A percentile compares a stretch with the other conserved stretches of the same genome.
Conservation (phyloP, 768 basidiomycete genomes). For the Boletus speciosus region DNA sequence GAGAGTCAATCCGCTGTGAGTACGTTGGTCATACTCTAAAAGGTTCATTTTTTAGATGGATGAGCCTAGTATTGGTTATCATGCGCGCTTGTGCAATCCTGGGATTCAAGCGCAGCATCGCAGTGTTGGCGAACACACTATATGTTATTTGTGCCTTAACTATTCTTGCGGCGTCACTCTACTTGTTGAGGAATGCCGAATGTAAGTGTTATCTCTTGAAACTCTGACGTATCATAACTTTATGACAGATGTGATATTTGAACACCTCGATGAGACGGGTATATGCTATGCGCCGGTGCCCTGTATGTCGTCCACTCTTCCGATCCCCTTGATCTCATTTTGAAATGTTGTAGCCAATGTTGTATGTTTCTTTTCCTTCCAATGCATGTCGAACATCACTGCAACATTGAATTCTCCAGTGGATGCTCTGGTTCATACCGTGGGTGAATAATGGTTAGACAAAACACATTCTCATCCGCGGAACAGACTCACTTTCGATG, state of each 20-base stretch:
- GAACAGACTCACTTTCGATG: constrained; percentile 20
- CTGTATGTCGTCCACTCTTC: constrained; percentile 8
- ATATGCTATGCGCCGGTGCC: constrained; percentile 8
- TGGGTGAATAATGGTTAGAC: not conserved
- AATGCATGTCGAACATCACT: not conserved
- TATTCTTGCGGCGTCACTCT: not conserved
- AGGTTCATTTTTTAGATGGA: not conserved
- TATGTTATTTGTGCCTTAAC: constrained; percentile 12
- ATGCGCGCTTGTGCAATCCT: constrained; percentile 25
- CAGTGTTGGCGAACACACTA: not conserved
- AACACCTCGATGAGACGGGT: constrained; percentile 8
- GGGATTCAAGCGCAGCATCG: constrained; percentile 7
- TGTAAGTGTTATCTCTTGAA: not conserved
- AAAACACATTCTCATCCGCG: not conserved
- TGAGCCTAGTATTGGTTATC: constrained; percentile 19
- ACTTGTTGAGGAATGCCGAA: not conserved
- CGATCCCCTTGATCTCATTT: not conserved
- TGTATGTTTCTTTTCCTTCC: constrained; percentile 7
- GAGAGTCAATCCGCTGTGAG: constrained; percentile 25
- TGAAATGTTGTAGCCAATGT: not conserved
- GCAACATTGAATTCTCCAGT: constrained; percentile 7
- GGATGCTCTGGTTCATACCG: constrained; percentile 9
- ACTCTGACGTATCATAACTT: not conserved
- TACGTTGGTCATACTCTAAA: not conserved
- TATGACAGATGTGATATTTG: not conserved